A percentile compares a stretch with the other conserved stretches of the same genome.
phyloP scores from a whole-genome alignment of 441 rosid genomes.

The Arabidopsis hybrid region DNA sequence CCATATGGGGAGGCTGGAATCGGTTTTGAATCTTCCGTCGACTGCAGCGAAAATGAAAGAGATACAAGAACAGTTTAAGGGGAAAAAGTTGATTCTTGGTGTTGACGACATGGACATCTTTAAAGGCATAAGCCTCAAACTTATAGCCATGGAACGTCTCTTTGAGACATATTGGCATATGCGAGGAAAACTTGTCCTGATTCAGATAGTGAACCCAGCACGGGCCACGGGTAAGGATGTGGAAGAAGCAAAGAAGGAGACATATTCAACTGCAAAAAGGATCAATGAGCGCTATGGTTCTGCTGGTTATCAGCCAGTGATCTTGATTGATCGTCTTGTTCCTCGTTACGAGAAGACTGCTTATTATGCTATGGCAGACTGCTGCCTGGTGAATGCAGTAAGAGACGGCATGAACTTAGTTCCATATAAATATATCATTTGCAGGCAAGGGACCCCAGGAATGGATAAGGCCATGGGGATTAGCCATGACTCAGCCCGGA shows the following conservation, averaged over 20 bases:
- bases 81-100: slow-evolving; percentile 69
- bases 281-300: slow-evolving; percentile 65
- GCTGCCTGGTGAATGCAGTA: slow-evolving; percentile 80
- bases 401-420: slow-evolving; percentile 89
- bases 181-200: slow-evolving; percentile 67
- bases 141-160: slow-evolving; percentile 74
- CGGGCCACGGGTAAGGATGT: slow-evolving; percentile 80
- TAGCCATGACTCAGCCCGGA: slow-evolving; percentile 51
- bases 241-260: slow-evolving; percentile 72
- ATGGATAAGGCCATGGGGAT: slow-evolving; percentile 64
- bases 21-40: slow-evolving; percentile 63
- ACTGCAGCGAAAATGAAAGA: slow-evolving; percentile 63
- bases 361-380: slow-evolving; percentile 78
- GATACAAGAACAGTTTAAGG: slow-evolving; percentile 61
- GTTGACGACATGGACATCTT: slow-evolving; percentile 87
- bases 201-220: slow-evolving; percentile 89
- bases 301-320: slow-evolving; percentile 73
- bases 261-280: slow-evolving; percentile 58
- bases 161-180: slow-evolving; percentile 55
- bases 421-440: slow-evolving; percentile 74
- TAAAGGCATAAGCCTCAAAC: slow-evolving; percentile 79
- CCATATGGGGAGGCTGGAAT: slow-evolving; percentile 72
- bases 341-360: slow-evolving; percentile 75
- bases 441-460: slow-evolving; percentile 72
- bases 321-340: slow-evolving; percentile 70